phyloP scores from a whole-genome alignment of 1,284 basidiomycete genomes.

The Cutaneotrichosporon sp. region DNA sequence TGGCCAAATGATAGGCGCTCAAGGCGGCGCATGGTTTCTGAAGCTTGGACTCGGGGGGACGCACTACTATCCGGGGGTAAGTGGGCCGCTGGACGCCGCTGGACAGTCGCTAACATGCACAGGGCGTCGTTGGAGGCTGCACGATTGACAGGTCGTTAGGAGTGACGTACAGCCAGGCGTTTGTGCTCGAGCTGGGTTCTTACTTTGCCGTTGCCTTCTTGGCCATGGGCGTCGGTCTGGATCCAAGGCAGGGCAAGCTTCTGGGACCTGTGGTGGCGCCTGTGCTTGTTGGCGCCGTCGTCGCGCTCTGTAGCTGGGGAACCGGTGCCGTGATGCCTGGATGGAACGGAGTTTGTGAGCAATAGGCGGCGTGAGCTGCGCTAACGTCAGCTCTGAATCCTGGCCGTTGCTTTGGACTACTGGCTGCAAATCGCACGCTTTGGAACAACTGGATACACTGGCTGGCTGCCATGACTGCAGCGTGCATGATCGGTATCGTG shows the following conservation, averaged over 20 bases:
- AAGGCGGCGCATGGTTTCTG: neutral
- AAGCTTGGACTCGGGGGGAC: slow-evolving; percentile 1
- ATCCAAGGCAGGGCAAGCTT: slow-evolving; percentile 1
- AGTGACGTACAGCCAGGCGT: neutral
- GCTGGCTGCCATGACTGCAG: slow-evolving; percentile 3
- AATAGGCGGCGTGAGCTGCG: neutral
- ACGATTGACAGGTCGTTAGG: neutral
- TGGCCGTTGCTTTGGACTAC: slow-evolving; percentile 4
- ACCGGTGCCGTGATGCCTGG: neutral
- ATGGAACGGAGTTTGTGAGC: slow-evolving; percentile 5
- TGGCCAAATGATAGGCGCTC: neutral
- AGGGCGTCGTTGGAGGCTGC: slow-evolving; percentile 6
- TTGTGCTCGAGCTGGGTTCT: slow-evolving; percentile 1
- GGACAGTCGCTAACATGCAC: neutral
- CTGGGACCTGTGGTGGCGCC: neutral
- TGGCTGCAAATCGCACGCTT: neutral
- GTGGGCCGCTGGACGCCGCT: neutral
- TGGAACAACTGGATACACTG: slow-evolving; percentile 2
- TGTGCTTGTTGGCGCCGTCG: slow-evolving; percentile 2
- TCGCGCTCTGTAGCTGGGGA: neutral
- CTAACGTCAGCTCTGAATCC: slow-evolving; percentile 6
- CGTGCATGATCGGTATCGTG: neutral
- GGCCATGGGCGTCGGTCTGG: slow-evolving; percentile 9
- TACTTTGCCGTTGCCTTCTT: slow-evolving; percentile 4
- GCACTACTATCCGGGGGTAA: neutral